Base-by-base conservation (phyloP, 2,329 filamentous ascomycete species). In the Zymoseptoria passerinii region DNA sequence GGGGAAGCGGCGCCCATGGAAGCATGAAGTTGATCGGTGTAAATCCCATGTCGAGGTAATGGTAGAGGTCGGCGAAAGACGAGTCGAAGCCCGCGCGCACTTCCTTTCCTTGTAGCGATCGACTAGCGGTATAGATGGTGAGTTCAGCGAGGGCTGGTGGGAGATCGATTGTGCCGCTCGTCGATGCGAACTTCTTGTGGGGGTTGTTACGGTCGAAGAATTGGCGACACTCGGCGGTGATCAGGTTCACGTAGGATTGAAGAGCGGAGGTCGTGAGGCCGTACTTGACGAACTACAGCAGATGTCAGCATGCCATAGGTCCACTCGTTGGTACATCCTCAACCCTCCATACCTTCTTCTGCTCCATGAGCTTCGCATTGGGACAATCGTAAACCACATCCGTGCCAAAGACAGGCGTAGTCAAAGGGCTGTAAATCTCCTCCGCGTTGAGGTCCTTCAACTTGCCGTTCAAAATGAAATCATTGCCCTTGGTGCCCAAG, bases 351-450 rank as follows among this genome's bases (percentile, higher is more conserved):
- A 91, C 89, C 84, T 92, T 94, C 80, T 95, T 95, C 80, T 95
- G 90, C 77, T 95, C 90, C 90, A 95, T 95, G 70, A 95, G 82
- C 76, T 95, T 95, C 59, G 89, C 81, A 72, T 95, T 95, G 49
- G 90, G 89, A 76, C 90, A 94, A 73, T 95, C 90, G 72, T 95
- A 95, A 56, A 95, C 89, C 27, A 95, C 90, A 76, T 92, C 87
- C 67, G 84, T 85, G 65, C 90, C 90, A 71, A 95, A 95, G 2
- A 86, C 83, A 50, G 83, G 83, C 5, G 82, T 84, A 23, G 80
- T 83, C 58, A 96, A 80, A 57, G 89, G 87, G 57, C 83, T 87
- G 76, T 95, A 95, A 63, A 95, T 89, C 69, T 96, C 90, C 75
- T 95, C 91, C 40, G 91, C 91, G 71, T 88, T 91, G 68, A 95